Evolutionary conservation across 257 asterid genomes (phyloP), one percentile per base, ranked within the genome.

Genomic region (Schizonepeta tenuifolia): DNA sequence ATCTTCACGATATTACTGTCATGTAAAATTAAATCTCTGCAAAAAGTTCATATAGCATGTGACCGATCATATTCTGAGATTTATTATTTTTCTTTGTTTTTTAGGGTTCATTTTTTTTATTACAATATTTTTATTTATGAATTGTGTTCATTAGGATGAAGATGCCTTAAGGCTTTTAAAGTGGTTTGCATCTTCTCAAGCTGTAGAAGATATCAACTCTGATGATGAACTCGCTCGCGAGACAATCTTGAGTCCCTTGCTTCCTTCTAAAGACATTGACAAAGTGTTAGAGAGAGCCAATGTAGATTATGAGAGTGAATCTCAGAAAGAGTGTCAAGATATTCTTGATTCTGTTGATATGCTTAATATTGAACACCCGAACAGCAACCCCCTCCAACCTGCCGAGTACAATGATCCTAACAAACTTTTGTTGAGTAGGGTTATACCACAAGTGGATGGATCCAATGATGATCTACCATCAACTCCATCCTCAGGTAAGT

Each of bases 181-280:
- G 76, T 94, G 99, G 99, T 87, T 94, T 76, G 98, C 98, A 69
- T 94, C 99, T 73, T 91, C 98, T 76, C 98, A 94, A 88, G 97
- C 99, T 67, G 88, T 84, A 55, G 98, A 87, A 80, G 98, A 94
- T 83, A 86, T 94, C 81, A 87, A 92, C 83, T 91, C 99, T 72
- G 99, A 94, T 83, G 99, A 94, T 70, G 99, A 94, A 70, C 98
- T 94, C 51, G 88, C 89, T 77, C 89, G 67, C 41, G 90, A 91
- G 70, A 84, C 85, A 58, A 86, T 91, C 82, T 85, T 91, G 78
- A 88, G 92, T 80, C 97, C 98, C 75, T 86, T 89, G 60, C 56
- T 90, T 67, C 97, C 96, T 44, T 77, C 89, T 65, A 77, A 88
- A 74, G 84, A 77, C 76, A 84, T 94, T 31, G 78, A 78, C 79